Evolutionary conservation across 1,284 basidiomycete genomes (phyloP).

Genomic region (Golubevia pallescens): DNA sequence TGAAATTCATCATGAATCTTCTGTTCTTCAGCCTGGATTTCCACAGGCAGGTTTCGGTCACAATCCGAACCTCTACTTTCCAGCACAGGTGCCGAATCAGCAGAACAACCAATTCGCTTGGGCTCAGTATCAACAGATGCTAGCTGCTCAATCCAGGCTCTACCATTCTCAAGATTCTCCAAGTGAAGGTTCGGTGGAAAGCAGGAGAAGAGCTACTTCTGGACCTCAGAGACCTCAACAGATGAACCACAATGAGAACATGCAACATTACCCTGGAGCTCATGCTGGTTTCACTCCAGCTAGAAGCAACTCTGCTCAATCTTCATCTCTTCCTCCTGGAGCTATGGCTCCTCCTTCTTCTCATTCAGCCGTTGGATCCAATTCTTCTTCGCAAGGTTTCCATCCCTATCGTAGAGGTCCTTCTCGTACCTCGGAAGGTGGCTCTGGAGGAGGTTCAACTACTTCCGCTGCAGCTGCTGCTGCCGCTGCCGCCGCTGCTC

Average conservation of each 20-base stretch:
- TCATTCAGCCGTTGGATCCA: constrained; percentile 28
- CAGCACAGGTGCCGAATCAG: constrained; percentile 18
- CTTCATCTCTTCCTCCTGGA: constrained; percentile 11
- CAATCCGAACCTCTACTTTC: constrained; percentile 37
- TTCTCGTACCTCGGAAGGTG: constrained; percentile 31
- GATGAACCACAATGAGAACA: constrained; percentile 44
- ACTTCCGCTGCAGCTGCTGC: constrained; percentile 2
- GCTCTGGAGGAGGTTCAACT: constrained; percentile 1
- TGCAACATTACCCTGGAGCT: constrained; percentile 9
- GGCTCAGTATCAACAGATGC: constrained; percentile 50
- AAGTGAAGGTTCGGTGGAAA: constrained; percentile 17
- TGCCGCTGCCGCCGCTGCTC: not conserved
- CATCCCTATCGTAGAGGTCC: constrained; percentile 44
- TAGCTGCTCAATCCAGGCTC: constrained; percentile 35
- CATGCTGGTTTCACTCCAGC: not conserved
- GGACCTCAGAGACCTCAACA: constrained; percentile 44
- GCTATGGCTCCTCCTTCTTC: constrained; percentile 15
- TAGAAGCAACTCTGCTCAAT: not conserved
- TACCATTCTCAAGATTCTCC: constrained; percentile 16
- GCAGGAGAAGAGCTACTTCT: constrained; percentile 41
- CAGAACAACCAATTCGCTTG: constrained; percentile 38
- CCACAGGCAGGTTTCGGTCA: constrained; percentile 28
- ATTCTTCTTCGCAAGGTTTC: constrained; percentile 29
- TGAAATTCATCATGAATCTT: not conserved
- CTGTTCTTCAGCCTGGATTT: not conserved